phyloP scores from a whole-genome alignment of 805 yeast species.

The Monosporozyma siamensis region DNA sequence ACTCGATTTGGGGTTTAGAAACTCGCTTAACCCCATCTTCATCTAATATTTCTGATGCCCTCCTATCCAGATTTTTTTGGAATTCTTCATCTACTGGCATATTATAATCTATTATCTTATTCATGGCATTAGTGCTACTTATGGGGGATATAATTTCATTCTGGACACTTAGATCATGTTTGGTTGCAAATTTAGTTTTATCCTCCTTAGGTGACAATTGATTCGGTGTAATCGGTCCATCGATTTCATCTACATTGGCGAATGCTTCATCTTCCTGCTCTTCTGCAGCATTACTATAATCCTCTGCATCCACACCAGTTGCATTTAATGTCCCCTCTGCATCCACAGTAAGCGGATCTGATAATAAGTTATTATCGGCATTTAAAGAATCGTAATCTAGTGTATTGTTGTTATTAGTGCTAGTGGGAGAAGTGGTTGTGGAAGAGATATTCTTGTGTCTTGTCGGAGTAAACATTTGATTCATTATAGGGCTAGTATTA shows the following conservation, averaged over 20 bases:
- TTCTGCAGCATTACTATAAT: slow-evolving; percentile 10
- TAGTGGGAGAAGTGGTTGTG: too few species aligned
- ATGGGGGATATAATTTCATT: neutral
- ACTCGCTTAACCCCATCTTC: slow-evolving; percentile 19
- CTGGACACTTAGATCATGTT: neutral
- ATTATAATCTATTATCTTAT: slow-evolving; percentile 20
- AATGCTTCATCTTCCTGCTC: slow-evolving; percentile 26
- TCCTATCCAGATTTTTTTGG: slow-evolving; percentile 28
- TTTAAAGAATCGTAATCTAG: neutral
- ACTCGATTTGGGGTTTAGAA: slow-evolving; percentile 37
- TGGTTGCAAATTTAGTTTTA: neutral
- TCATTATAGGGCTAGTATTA: slow-evolving; percentile 1
- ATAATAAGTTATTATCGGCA: neutral
- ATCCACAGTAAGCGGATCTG: neutral
- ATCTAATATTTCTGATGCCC: slow-evolving; percentile 26
- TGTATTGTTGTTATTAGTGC: too few species aligned
- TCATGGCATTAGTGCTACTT: neutral
- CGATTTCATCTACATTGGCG: slow-evolving; percentile 31
- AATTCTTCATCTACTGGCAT: slow-evolving; percentile 31
- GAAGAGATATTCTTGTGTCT: neutral
- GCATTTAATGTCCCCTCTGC: slow-evolving; percentile 2
- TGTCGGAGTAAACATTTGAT: neutral
- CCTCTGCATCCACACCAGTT: slow-evolving; percentile 8
- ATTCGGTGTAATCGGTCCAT: slow-evolving; percentile 22
- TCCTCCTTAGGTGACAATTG: slow-evolving; percentile 8